phyloP scores from a whole-genome alignment of 495 filamentous ascomycete species.

The Xylaria nigripes region DNA sequence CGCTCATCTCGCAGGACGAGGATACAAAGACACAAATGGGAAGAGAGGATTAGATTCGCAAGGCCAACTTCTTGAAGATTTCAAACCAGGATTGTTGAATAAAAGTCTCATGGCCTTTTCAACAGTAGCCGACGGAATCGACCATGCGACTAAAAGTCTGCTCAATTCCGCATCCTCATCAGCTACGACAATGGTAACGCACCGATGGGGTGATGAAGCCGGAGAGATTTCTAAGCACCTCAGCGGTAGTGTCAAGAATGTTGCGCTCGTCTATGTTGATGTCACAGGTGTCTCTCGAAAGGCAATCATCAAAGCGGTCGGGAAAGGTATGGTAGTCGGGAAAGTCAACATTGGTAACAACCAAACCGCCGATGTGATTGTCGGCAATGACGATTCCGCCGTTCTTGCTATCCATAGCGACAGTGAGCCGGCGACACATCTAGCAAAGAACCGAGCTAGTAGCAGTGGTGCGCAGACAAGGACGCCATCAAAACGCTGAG shows the following conservation, averaged over 20 bases:
- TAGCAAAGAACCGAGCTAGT: slow-evolving; percentile 14
- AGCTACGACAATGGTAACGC: slow-evolving; percentile 70
- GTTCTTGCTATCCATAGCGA: slow-evolving; percentile 12
- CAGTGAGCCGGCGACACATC: slow-evolving; percentile 3
- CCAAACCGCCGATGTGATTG: slow-evolving; percentile 61
- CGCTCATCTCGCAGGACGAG: slow-evolving; percentile 59
- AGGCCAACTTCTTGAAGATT: slow-evolving; percentile 51
- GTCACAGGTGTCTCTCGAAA: slow-evolving; percentile 81
- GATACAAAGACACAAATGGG: slow-evolving; percentile 43
- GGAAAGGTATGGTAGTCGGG: slow-evolving; percentile 97
- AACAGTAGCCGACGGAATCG: slow-evolving; percentile 90
- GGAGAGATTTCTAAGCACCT: slow-evolving; percentile 62
- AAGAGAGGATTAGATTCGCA: slow-evolving; percentile 53
- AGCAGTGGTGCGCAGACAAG: slow-evolving; percentile 9
- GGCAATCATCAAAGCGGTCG: slow-evolving; percentile 85
- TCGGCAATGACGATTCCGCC: slow-evolving; percentile 64
- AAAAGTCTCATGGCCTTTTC: slow-evolving; percentile 93
- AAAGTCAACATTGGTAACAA: slow-evolving; percentile 65
- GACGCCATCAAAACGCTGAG: slow-evolving; percentile 16
- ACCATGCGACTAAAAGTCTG: slow-evolving; percentile 69
- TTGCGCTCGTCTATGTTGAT: slow-evolving; percentile 96
- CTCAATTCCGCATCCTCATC: slow-evolving; percentile 64
- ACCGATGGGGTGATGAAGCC: slow-evolving; percentile 79
- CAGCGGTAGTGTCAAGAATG: slow-evolving; percentile 85
- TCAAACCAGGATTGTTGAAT: slow-evolving; percentile 88